phyloP scores from a whole-genome alignment of 2,329 filamentous ascomycete genomes.

The Trichoderma sp. region DNA sequence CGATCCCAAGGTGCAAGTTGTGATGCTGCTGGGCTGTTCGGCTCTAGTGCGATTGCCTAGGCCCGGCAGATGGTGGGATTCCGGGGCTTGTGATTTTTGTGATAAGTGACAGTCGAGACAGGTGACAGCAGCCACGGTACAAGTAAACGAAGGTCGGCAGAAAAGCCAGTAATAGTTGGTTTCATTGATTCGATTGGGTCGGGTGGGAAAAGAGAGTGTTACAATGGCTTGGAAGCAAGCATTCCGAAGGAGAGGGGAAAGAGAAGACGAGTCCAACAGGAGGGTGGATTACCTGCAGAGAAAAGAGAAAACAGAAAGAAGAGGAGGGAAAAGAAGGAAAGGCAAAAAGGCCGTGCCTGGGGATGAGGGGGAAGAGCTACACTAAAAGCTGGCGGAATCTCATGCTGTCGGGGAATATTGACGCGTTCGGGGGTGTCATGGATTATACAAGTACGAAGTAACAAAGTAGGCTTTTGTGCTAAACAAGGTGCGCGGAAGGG shows the following conservation, averaged over 20 bases:
- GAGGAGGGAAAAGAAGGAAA: not conserved
- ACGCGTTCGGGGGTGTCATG: not conserved
- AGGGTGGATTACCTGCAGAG: slow-evolving; percentile 1
- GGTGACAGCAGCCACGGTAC: not conserved
- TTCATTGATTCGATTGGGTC: slow-evolving; percentile 15
- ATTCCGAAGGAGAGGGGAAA: not conserved
- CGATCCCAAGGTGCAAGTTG: not conserved
- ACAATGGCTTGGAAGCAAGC: not conserved
- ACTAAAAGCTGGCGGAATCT: slow-evolving; percentile 16
- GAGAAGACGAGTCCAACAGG: not conserved
- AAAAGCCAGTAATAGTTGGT: not conserved
- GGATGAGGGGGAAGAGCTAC: slow-evolving; percentile 15
- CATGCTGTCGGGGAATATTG: slow-evolving; percentile 11
- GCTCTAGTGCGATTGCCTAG: not conserved
- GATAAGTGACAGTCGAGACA: slow-evolving; percentile 15
- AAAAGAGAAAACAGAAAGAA: not conserved
- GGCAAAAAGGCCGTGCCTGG: not conserved
- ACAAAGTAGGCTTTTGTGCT: not conserved
- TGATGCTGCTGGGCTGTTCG: not conserved
- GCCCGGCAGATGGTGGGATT: slow-evolving; percentile 17
- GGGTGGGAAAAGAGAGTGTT: not conserved
- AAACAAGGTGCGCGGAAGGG: slow-evolving; percentile 13
- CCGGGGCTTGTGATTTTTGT: slow-evolving; percentile 16
- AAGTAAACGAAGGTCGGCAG: not conserved
- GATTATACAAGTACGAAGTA: not conserved